Base-by-base conservation (phyloP, 306 rosid genomes). In the Purshia tridentata region DNA sequence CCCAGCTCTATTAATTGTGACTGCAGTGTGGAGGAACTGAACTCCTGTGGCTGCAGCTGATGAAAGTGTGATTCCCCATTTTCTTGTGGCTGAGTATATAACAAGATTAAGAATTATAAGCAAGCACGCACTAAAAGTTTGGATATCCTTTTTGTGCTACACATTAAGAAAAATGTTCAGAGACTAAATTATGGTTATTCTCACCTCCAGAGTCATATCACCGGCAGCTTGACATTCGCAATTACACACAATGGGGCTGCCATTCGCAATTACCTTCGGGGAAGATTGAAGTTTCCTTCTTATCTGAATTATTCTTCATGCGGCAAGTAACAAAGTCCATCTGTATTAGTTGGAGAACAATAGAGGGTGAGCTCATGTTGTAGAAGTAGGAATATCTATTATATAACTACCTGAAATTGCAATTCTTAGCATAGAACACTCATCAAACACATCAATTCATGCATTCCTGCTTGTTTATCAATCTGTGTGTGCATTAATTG, bases 241-340 rank as follows among this genome's bases (percentile, higher is more conserved):
- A 44, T 74, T 79, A 11, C 72, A 65, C 48, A 50, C 44, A 23
- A n/a, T 6, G 60, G 0, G 14, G 73, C 63, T 75, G 42, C 81
- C 80, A 54, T 45, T 79, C 85, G n/a, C n/a, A n/a, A n/a, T n/a
- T n/a, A 41, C 69, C 77, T 65, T 76, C 83, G 59, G 48, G 73
- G 55, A 2, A 8, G 3, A n/a, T 23, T 51, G 50, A 14, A 56
- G 41, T 66, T 18, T 69, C 64, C 65, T 13, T 65, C 77, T 6
- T 57, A 29, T 80, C 82, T 45, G 62, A n/a, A 18, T 56, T 80
- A 50, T 48, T 55, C 45, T 56, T 83, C 65, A 90, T 53, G 19
- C 83, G 89, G 55, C 85, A 78, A 90, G 13, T 54, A 89, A 89
- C n/a, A 68, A 81, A 86, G 40, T 67, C 55, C 64, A 58, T 68